phyloP scores from a whole-genome alignment of 139 green algal species.

The Chlamydomonas eustigma region DNA sequence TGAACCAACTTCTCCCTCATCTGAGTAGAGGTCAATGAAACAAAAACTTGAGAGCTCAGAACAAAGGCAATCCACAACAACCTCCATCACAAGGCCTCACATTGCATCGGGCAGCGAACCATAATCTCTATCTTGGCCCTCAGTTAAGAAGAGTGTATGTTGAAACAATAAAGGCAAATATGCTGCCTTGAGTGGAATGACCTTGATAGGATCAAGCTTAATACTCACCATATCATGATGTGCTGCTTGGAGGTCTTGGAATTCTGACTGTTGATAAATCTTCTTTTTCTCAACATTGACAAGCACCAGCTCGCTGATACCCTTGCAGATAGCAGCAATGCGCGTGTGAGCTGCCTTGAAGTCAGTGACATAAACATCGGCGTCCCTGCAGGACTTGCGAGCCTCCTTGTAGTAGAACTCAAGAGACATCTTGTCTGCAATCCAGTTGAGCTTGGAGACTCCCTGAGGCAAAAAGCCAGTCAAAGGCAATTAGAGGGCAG shows the following conservation, averaged over 20 bases:
- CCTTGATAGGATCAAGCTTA: background rate
- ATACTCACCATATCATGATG: constrained; percentile 50
- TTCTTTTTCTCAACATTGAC: constrained; percentile 82
- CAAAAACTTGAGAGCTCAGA: too few species aligned
- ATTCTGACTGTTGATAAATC: constrained; percentile 76
- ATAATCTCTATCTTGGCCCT: too few species aligned
- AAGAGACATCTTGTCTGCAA: constrained; percentile 39
- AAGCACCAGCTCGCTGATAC: constrained; percentile 64
- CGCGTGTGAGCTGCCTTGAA: constrained; percentile 63
- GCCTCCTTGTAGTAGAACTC: constrained; percentile 79
- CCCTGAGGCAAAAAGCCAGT: background rate
- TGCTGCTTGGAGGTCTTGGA: constrained; percentile 60
- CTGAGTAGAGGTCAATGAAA: too few species aligned
- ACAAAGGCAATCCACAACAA: too few species aligned
- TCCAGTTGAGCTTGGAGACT: constrained; percentile 12
- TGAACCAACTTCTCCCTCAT: constrained; percentile 33
- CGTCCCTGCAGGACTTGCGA: constrained; percentile 66
- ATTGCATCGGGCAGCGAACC: too few species aligned
- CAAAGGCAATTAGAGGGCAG: background rate
- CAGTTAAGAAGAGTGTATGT: too few species aligned
- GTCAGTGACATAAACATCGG: constrained; percentile 57
- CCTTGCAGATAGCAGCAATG: constrained; percentile 57
- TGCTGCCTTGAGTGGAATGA: background rate
- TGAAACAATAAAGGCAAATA: background rate
- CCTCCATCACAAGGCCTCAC: too few species aligned